phyloP scores from a whole-genome alignment of 495 filamentous ascomycete species.

The Neohortaea acidophila region DNA sequence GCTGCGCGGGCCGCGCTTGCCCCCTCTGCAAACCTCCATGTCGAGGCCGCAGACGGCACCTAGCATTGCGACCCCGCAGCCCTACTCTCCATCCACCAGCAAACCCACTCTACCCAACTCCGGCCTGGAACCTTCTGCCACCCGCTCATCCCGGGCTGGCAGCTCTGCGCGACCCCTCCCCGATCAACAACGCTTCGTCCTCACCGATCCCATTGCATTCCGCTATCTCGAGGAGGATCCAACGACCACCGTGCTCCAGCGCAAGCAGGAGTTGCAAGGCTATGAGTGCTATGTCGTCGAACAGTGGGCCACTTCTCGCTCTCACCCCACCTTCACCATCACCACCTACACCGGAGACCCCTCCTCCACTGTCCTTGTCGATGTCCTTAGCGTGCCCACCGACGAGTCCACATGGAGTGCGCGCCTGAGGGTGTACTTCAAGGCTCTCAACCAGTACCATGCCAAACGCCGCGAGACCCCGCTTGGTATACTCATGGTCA shows the following conservation, averaged over 20 bases:
- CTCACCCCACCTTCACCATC: conserved; percentile 81
- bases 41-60: too few relatives aligned
- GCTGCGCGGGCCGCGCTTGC: too few relatives aligned
- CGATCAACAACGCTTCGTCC: conserved; percentile 28
- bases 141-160: too few relatives aligned
- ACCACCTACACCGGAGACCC: conserved; percentile 84
- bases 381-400: conserved; percentile 69
- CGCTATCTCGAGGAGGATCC: conserved; percentile 77
- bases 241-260: conserved; percentile 57
- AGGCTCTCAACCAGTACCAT: conserved; percentile 67
- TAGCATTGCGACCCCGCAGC: too few relatives aligned
- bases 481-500: conserved; percentile 78
- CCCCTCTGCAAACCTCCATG: too few relatives aligned
- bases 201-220: conserved; percentile 31
- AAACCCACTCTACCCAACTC: too few relatives aligned
- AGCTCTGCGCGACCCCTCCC: conserved; percentile 16
- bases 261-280: conserved; percentile 51
- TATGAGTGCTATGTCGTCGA: conserved; percentile 93
- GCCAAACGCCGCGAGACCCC: conserved; percentile 68
- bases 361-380: conserved; percentile 57
- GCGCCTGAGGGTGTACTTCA: conserved; percentile 67
- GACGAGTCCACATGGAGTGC: conserved; percentile 72
- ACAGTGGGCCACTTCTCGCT: conserved; percentile 91
- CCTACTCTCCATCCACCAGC: too few relatives aligned
- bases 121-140: too few relatives aligned